Conservation (phyloP, 2,329 filamentous ascomycete genomes). For the Claviceps fusiformis region DNA sequence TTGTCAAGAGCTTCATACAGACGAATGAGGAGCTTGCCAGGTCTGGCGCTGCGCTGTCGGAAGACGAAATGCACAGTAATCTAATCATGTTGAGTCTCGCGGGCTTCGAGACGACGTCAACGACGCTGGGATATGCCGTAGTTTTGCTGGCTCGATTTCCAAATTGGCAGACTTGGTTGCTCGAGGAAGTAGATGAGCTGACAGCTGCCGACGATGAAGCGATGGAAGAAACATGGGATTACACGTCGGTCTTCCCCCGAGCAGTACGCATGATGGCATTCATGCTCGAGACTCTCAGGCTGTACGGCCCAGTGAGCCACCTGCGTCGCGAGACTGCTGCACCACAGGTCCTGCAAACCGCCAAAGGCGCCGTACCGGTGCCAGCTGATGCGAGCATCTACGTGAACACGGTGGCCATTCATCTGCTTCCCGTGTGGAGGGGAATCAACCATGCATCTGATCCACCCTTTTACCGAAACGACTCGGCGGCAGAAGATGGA, state of each 20-base stretch:
- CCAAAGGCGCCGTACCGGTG: not conserved
- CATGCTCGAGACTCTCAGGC: slow-evolving; percentile 3
- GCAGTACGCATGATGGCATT: slow-evolving; percentile 14
- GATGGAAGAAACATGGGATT: slow-evolving; percentile 20
- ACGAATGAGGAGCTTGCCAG: not conserved
- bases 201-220: slow-evolving; percentile 3
- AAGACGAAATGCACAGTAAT: slow-evolving; percentile 18
- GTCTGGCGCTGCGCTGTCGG: slow-evolving; percentile 4
- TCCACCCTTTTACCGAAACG: not conserved
- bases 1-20: not conserved
- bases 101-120: slow-evolving; percentile 36
- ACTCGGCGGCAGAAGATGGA: not conserved
- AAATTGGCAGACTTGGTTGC: slow-evolving; percentile 37
- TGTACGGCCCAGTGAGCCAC: slow-evolving; percentile 1
- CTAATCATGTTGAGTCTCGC: slow-evolving; percentile 32
- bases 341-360: not conserved
- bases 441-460: slow-evolving; percentile 1
- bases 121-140: slow-evolving; percentile 35
- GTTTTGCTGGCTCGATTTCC: slow-evolving; percentile 31
- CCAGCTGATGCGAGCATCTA: not conserved
- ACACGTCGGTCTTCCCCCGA: slow-evolving; percentile 28
- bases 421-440: slow-evolving; percentile 2
- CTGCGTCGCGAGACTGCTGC: not conserved
- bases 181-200: slow-evolving; percentile 28
- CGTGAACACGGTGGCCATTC: not conserved